These are phyloP conservation scores for Priceomyces carsonii DNA, from an alignment of 805 yeast species.

Conservation along the genomic window DNA sequence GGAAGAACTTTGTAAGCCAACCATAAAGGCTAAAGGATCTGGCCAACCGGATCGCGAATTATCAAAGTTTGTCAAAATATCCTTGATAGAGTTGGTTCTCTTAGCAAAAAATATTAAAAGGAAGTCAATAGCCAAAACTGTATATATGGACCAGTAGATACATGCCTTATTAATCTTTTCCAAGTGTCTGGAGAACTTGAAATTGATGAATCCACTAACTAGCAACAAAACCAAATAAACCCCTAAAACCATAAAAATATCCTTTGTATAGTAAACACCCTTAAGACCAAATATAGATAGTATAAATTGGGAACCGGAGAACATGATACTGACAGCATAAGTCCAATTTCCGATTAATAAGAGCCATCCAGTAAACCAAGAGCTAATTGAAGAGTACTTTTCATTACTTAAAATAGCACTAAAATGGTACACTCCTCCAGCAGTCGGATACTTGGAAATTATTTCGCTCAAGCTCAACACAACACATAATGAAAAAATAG, in stretches of 20 bases:
- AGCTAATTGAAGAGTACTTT: slow-evolving; percentile 53
- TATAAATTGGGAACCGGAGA: slow-evolving; percentile 75
- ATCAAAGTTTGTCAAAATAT: slow-evolving; percentile 66
- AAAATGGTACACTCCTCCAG: slow-evolving; percentile 76
- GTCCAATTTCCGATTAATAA: slow-evolving; percentile 76
- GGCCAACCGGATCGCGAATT: slow-evolving; percentile 79
- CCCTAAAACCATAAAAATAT: slow-evolving; percentile 54
- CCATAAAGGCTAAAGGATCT: slow-evolving; percentile 64
- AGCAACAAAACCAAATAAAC: slow-evolving; percentile 58
- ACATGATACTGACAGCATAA: slow-evolving; percentile 70
- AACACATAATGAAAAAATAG: slow-evolving; percentile 61
- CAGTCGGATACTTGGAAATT: slow-evolving; percentile 73
- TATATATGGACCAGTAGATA: slow-evolving; percentile 74
- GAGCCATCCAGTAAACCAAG: slow-evolving; percentile 83
- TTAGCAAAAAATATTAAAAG: slow-evolving; percentile 58
- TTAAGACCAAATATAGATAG: slow-evolving; percentile 65
- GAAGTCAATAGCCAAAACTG: slow-evolving; percentile 67
- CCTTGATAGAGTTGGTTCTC: slow-evolving; percentile 57
- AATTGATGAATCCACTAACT: slow-evolving; percentile 62
- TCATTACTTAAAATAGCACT: slow-evolving; percentile 68
- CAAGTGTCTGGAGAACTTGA: slow-evolving; percentile 57
- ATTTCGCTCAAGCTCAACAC: slow-evolving; percentile 77
- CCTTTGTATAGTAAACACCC: slow-evolving; percentile 57
- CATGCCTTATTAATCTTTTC: slow-evolving; percentile 67
- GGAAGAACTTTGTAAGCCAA: slow-evolving; percentile 77